Evolutionary conservation across 2,329 filamentous ascomycete species (phyloP), one percentile per base, ranked within the genome.

Genomic region (Colletotrichum theobromicola): DNA sequence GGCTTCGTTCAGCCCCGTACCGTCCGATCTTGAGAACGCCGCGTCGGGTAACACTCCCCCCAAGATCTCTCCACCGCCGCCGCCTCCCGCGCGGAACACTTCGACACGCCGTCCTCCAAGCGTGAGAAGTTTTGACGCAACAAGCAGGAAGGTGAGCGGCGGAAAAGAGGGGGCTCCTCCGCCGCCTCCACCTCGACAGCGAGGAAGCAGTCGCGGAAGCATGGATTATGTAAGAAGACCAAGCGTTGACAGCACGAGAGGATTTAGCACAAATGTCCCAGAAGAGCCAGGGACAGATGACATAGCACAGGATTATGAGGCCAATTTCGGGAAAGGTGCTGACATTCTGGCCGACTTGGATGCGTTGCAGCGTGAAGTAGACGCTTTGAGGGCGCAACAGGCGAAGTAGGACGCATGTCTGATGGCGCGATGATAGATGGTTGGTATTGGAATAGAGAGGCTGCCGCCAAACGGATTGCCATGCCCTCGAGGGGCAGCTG

Each of bases 261-360:
- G 69, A 9, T 70, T 76, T 30, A 37, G 80, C 67, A 76, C 80
- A 61, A 80, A 82, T 62, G 81, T 81, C 60, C 81, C 80, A 73
- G 79, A 75, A 50, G 73, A 75, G n/a, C 30, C 70, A 9, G 24
- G 46, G 6, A 78, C 72, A 60, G 77, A 65, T 76, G 82, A 74
- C 76, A 67, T 72, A 46, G 66, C 16, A 63, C 77, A 68, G 75
- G 77, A n/a, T 18, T 65, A 71, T 76, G 37, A 77, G 74, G 58
- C 81, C 35, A 72, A 81, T 34, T 78, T 60, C 30, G 81, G 83
- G 78, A 80, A 86, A 80, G 80, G 86, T 71, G 77, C 85, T 55
- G 90, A 94, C 79, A 94, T 96, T 74, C 83, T 96, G 77, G 93
- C 93, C 2, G 93, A 96, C 81, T 83, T 96, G 70, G 90, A 91